Base-by-base conservation (phyloP, 441 rosid species). In the Biscutella auriculata region DNA sequence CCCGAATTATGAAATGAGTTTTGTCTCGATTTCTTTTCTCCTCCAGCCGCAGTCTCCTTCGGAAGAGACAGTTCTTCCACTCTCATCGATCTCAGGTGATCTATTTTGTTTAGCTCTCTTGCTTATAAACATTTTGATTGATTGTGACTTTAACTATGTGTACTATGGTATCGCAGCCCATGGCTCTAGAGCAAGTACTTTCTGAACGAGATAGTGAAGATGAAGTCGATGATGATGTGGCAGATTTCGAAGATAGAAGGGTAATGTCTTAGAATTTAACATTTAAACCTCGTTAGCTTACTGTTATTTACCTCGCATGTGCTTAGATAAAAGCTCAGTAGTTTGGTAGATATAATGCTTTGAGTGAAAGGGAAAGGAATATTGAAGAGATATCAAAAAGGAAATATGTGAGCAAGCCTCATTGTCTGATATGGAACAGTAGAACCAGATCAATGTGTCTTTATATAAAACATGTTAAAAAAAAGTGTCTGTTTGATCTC, bases 41-140 rank as follows among this genome's bases (percentile, higher is more conserved):
- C 60, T 75, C 44, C 82, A 87, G 95, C 74, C 87, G 87, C 28
- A 79, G 75, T 25, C 95, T 87, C 43, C 95, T 91, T 50, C 97
- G 81, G 76, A 86, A 82, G 75, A 81, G 95, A 46, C 95, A 82
- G 67, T 95, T 95, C 77, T 95, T 90, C 65, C 99, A 95, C 67
- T 95, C 99, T 2, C 99, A 90, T 75, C 83, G 98, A 81, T 90
- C 98, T 67, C 98, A 88, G 97, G 98, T 92, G 71, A 67, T 58
- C 39, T 17, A 25, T 43, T 12, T 13, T 6, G 8, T 52, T 19
- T 37, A 46, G 9, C 60, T 25, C 6, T 36, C 27, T 49, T 9
- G 11, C 27, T 49, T 57, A 14, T 40, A 41, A 15, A 45, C 36
- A 27, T 52, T 45, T 23, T 36, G 45, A 26, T 23, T 40, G 39